Base-by-base conservation (phyloP, 1,139 yeast genomes). In the Yamadazyma oceani region DNA sequence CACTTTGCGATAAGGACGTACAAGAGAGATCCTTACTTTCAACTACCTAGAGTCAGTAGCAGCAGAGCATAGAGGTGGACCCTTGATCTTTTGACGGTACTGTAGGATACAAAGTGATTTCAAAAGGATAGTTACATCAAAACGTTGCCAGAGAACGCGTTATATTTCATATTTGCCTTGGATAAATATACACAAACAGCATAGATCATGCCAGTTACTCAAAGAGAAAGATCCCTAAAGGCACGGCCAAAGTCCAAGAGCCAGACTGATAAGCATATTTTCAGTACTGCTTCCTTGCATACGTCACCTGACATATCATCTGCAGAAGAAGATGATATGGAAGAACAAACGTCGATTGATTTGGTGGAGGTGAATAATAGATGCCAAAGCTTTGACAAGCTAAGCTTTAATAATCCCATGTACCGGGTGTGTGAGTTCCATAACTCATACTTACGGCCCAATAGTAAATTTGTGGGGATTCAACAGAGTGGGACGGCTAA, bases 401-500 rank as follows among this genome's bases (percentile, higher is more conserved):
- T 48, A 17, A 48, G 51, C 30, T 39, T 43, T n/a, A 44, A 33
- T 22, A 24, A 44, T 28, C 35, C 41, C 11, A 37, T 35, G 26
- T 38, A 46, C 26, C 40, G 36, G 14, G 26, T 44, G 10, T 60
- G 62, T 6, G 33, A 37, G 3, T 51, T 63, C 27, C 36, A 47
- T 34, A 66, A 57, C 44, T 57, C 69, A 3, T 74, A 75, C 41
- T 62, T 85, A 21, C 73, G 77, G 41, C 84, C 92, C 5, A 84
- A 85, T 36, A 70, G 87, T 23, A 65, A 58, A 31, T 86, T 80
- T 49, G 56, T 69, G 5, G 95, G 95, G 2, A 77, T 80, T 16
- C 95, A 86, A 55, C 85, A 79, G 51, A 79, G 87, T n/a, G 88
- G 85, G 1, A 65, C 75, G 44, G 71, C 78, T 3, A 73, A 78